Evolutionary conservation across 2,329 filamentous ascomycete genomes (phyloP), one percentile per base, ranked within the genome.

Genomic region (Sarocladiaceae sp.): DNA sequence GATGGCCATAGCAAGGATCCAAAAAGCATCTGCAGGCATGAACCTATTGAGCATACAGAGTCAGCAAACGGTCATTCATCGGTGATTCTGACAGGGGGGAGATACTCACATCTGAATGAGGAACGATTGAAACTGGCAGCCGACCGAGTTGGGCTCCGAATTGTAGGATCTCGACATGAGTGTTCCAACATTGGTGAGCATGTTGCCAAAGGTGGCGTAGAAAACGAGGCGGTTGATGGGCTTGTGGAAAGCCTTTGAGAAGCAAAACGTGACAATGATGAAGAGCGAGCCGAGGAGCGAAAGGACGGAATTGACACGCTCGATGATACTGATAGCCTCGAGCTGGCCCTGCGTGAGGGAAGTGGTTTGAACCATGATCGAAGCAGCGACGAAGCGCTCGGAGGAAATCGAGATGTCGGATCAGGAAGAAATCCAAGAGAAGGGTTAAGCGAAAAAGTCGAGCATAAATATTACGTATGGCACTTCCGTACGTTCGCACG

Each of bases 191-290:
- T 90, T 93, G 55, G 82, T 82, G 67, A 91, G 75, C 59, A 93
- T 76, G 62, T 96, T 95, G 8, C 89, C 90, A 62, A 89, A 87
- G 0, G 87, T 87, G 6, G 90, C 89, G 65, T 87, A 94, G 66
- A 95, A 93, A 10, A 93, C 84, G 0, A 95, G 76, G 17, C 90
- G 79, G 63, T 94, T 94, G 71, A 94, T 91, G n/a, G 89, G 87
- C 63, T 91, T 93, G 61, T 88, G 87, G 64, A 94, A 94, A 4
- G 78, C 77, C 15, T 75, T 77, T 28, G 85, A 88, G n/a, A 69
- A 66, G 26, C 80, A 69, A 62, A 92, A 94, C 3, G 87, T 91
- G 52, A 74, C 59, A 51, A 93, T 82, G 61, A 91, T 87, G 64
- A 92, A 82, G 28, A 84, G 59, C 39, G 84, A 88, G 53, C 87